These are phyloP conservation scores for Eucalyptus erythrocorys DNA, from an alignment of 345 rosid genomes.

Conservation along the genomic window DNA sequence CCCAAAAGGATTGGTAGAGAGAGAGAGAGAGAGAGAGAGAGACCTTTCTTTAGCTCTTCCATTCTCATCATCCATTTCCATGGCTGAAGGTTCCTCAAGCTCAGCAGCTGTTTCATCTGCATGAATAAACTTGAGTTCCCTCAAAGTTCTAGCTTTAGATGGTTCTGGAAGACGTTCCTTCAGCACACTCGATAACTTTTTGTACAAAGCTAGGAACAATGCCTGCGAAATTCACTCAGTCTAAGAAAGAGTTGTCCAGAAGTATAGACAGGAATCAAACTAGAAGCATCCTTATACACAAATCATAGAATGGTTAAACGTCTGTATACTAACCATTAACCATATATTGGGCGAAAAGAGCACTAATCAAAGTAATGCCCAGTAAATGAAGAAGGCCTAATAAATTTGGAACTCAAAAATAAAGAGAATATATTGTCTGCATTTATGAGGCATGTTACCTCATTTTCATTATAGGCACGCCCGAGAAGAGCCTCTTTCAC, in stretches of 20 bases:
- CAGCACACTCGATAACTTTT: conserved; percentile 57
- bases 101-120: conserved; percentile 49
- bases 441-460: conserved; percentile 31
- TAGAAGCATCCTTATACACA: neutral
- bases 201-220: conserved; percentile 52
- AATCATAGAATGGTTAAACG: neutral
- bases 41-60: conserved; percentile 37
- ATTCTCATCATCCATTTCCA: conserved; percentile 78
- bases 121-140: conserved; percentile 37
- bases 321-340: neutral
- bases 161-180: conserved; percentile 74
- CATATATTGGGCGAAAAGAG: neutral
- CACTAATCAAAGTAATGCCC: neutral
- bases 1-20: neutral
- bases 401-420: neutral
- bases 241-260: neutral
- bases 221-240: conserved; percentile 23
- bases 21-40: neutral
- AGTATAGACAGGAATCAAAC: neutral
- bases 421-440: neutral
- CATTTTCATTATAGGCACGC: conserved; percentile 73
- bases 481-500: conserved; percentile 90
- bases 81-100: conserved; percentile 41
- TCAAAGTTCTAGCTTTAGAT: conserved; percentile 45
- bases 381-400: neutral